Conservation (phyloP, 1,139 yeast species). For the Yamadazyma siamensis region DNA sequence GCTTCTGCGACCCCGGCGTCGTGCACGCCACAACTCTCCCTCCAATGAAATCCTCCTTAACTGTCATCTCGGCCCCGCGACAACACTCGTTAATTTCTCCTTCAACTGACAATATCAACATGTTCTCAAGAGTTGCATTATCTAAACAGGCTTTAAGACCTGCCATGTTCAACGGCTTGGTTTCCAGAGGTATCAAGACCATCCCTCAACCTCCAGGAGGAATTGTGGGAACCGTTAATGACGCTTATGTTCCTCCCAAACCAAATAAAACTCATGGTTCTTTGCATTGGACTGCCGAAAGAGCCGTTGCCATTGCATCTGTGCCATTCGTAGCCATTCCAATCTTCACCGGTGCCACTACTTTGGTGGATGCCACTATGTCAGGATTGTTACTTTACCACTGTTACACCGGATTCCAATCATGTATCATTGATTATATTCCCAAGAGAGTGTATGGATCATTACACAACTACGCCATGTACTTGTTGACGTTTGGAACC, state of each 20-base stretch:
- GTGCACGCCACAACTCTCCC: not conserved
- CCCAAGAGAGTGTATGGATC: constrained; percentile 80
- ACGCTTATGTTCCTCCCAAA: constrained; percentile 66
- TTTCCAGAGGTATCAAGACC: constrained; percentile 26
- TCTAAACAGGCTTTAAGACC: too few species aligned
- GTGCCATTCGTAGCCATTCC: constrained; percentile 79
- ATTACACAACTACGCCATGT: constrained; percentile 63
- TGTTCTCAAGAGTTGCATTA: constrained; percentile 11
- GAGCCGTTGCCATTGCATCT: constrained; percentile 60
- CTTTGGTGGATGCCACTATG: constrained; percentile 68
- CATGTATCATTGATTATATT: constrained; percentile 87
- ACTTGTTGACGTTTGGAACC: constrained; percentile 67
- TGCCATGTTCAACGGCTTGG: not conserved
- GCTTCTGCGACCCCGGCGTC: not conserved
- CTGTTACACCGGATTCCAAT: constrained; percentile 74
- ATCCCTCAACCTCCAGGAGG: constrained; percentile 68
- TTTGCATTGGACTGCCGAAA: constrained; percentile 86
- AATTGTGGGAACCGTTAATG: constrained; percentile 75
- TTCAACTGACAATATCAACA: constrained; percentile 2
- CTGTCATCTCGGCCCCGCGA: constrained; percentile 12
- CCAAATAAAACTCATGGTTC: constrained; percentile 71
- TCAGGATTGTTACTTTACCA: constrained; percentile 66
- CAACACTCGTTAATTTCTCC: not conserved
- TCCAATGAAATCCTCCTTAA: constrained; percentile 11
- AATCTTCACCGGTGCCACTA: constrained; percentile 64